A percentile compares a stretch with the other conserved stretches of the same genome.
Evolutionary conservation across 345 rosid genomes (phyloP).

Genomic region (Alliaria petiolata): DNA sequence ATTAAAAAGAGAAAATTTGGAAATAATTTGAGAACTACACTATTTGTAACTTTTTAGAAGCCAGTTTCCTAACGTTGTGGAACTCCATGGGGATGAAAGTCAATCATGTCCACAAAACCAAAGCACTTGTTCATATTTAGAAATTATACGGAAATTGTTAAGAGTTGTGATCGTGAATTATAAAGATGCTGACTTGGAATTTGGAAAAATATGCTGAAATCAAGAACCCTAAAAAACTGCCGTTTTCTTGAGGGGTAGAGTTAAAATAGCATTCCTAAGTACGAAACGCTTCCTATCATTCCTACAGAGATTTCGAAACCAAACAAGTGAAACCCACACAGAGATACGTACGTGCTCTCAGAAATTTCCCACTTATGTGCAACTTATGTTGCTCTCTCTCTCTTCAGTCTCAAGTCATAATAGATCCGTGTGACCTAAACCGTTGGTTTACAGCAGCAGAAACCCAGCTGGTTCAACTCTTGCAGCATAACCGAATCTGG

Average conservation of each 20-base stretch:
- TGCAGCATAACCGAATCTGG: constrained; percentile 72
- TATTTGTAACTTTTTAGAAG: no score
- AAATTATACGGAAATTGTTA: no score
- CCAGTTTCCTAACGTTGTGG: no score
- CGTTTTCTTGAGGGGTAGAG: not conserved
- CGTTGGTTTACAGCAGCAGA: constrained; percentile 33
- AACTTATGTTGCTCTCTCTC: constrained; percentile 14
- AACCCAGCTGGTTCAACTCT: constrained; percentile 61
- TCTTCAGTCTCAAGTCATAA: not conserved
- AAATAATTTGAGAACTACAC: no score
- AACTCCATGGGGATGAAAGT: no score
- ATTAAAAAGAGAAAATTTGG: no score
- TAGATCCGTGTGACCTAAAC: not conserved
- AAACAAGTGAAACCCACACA: not conserved
- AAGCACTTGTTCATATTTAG: no score
- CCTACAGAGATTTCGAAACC: not conserved
- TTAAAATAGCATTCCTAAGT: not conserved
- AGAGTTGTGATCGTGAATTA: no score
- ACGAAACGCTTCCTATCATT: not conserved
- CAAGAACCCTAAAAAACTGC: not conserved
- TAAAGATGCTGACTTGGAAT: no score
- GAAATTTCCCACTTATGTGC: not conserved
- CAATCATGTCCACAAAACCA: no score
- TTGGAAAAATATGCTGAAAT: not conserved
- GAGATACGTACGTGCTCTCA: not conserved